phyloP scores from a whole-genome alignment of 176 grass and related monocot genomes.

The Rhynchospora pubera region DNA sequence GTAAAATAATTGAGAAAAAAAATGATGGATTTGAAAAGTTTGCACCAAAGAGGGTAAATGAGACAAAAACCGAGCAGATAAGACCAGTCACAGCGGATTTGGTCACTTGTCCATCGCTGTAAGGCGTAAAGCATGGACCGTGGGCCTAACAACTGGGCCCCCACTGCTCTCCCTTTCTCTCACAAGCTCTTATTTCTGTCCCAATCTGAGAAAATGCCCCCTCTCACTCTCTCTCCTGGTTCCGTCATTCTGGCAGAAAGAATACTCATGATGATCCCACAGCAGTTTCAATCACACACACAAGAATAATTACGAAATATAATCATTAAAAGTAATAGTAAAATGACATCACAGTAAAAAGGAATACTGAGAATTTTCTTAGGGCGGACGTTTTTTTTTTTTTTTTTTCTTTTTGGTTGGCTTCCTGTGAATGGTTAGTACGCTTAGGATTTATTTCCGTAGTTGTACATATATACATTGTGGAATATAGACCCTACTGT shows the following conservation, averaged over 20 bases:
- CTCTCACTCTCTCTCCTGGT: constrained; percentile 13
- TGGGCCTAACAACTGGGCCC: constrained; percentile 21
- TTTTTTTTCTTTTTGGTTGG: background rate
- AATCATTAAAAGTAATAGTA: constrained; percentile 4
- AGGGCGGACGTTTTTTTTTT: background rate
- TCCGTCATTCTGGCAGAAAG: constrained; percentile 2
- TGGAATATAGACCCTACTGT: background rate
- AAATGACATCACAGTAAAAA: constrained; percentile 25
- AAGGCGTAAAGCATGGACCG: constrained; percentile 13
- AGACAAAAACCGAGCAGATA: constrained; percentile 16
- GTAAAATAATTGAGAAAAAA: background rate
- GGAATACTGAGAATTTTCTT: background rate
- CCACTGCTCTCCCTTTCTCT: constrained; percentile 13
- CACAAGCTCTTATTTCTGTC: constrained; percentile 20
- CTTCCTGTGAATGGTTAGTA: background rate
- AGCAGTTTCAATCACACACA: background rate
- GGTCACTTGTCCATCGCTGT: constrained; percentile 19
- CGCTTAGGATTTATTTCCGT: background rate
- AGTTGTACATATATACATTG: background rate
- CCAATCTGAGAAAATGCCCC: constrained; percentile 7
- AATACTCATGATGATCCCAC: constrained; percentile 10
- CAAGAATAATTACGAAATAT: background rate
- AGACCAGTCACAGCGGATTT: constrained; percentile 17
- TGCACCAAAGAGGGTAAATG: background rate
- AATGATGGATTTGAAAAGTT: background rate